A percentile compares a stretch with the other conserved stretches of the same genome.
phyloP scores from a whole-genome alignment of 225 moss, liverwort and hornwort genomes.

The Bryoerythrophyllum caledonicum region DNA sequence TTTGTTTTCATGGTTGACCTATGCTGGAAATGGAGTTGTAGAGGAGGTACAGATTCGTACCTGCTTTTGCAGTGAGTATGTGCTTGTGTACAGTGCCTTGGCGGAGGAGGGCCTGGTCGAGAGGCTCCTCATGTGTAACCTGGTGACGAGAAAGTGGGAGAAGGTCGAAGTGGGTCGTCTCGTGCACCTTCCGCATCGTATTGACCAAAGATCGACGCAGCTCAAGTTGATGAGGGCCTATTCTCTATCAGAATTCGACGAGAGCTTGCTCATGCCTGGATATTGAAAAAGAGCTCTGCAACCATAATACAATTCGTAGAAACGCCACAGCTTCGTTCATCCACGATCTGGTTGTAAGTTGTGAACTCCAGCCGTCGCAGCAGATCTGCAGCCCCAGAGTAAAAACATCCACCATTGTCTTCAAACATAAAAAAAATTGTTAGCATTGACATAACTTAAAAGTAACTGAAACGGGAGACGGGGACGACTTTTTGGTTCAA shows the following conservation, averaged over 20 bases:
- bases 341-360: too few relatives aligned
- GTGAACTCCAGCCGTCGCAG: too few relatives aligned
- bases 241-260: neutral
- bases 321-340: neutral
- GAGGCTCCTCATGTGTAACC: conserved; percentile 3
- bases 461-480: neutral
- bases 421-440: neutral
- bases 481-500: too few relatives aligned
- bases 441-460: too few relatives aligned
- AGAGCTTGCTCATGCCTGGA: neutral
- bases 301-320: neutral
- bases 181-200: conserved; percentile 3
- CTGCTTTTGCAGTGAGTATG: conserved; percentile 1
- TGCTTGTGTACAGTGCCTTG: neutral
- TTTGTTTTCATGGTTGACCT: conserved; percentile 1
- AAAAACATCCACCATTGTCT: neutral
- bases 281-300: too few relatives aligned
- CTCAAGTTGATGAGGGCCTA: conserved; percentile 3
- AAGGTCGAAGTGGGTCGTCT: conserved; percentile 4
- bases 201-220: neutral
- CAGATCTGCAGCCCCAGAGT: neutral
- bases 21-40: neutral
- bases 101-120: neutral
- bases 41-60: conserved; percentile 13
- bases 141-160: neutral